A percentile compares a stretch with the other conserved stretches of the same genome.
These are phyloP conservation scores for Penicillium sp. DNA, from an alignment of 2,329 filamentous ascomycete species.

Conservation along the genomic window DNA sequence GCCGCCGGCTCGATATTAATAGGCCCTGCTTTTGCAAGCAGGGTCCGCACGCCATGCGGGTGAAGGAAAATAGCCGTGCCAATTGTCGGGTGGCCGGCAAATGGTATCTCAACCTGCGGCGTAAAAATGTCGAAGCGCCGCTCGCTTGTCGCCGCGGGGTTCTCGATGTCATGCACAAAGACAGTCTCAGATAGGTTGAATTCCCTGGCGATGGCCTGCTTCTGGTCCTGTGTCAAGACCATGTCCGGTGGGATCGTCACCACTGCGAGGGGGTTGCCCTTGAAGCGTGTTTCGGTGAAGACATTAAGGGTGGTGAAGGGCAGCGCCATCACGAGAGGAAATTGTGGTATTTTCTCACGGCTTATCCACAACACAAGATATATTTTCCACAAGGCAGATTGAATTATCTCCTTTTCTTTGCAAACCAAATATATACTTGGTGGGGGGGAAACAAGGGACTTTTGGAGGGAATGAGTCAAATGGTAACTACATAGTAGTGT, in stretches of 20 bases:
- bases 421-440: no score
- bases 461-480: neutral
- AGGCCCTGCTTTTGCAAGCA: conserved; percentile 59
- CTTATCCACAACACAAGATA: no score
- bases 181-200: conserved; percentile 60
- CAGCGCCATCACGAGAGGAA: no score
- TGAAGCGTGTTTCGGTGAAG: conserved; percentile 53
- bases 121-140: conserved; percentile 54
- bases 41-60: conserved; percentile 19
- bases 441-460: no score
- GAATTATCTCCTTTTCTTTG: no score
- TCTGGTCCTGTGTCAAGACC: conserved; percentile 43
- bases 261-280: conserved; percentile 57
- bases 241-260: conserved; percentile 46
- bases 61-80: conserved; percentile 53
- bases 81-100: conserved; percentile 58
- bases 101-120: conserved; percentile 51
- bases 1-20: conserved; percentile 53
- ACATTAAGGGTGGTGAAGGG: conserved; percentile 32
- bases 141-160: conserved; percentile 22
- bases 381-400: no score
- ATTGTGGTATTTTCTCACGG: no score
- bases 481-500: no score
- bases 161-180: conserved; percentile 50
- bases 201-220: conserved; percentile 54